Evolutionary conservation across 306 rosid species (phyloP).

Genomic region (Sicyos baderoa): DNA sequence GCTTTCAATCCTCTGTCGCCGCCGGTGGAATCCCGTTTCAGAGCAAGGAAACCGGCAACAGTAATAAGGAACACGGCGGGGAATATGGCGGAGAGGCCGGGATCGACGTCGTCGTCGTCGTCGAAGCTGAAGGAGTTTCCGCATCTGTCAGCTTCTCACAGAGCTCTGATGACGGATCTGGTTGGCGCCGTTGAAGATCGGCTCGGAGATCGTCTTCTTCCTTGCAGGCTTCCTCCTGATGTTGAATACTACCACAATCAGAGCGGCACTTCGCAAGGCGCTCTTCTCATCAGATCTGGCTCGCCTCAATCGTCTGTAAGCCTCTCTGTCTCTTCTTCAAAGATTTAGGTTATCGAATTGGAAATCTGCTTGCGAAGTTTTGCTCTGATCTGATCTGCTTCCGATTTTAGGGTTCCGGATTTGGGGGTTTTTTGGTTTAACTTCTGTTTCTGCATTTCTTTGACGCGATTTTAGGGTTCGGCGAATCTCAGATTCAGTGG

Average conservation of each 20-base stretch:
- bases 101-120: slow-evolving; percentile 20
- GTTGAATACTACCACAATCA: slow-evolving; percentile 43
- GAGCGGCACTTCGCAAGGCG: slow-evolving; percentile 34
- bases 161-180: slow-evolving; percentile 53
- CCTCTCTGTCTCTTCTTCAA: neutral
- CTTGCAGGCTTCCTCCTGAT: slow-evolving; percentile 55
- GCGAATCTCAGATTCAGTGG: no score
- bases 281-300: slow-evolving; percentile 56
- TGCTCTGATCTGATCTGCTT: no score
- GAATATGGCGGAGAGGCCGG: slow-evolving; percentile 1
- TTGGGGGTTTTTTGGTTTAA: no score
- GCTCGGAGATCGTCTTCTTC: slow-evolving; percentile 54
- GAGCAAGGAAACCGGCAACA: neutral
- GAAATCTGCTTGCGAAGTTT: no score
- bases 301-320: slow-evolving; percentile 39
- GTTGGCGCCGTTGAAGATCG: slow-evolving; percentile 49
- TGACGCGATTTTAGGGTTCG: no score
- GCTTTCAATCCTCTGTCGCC: neutral
- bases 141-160: slow-evolving; percentile 51
- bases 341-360: no score
- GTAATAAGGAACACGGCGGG: neutral
- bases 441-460: no score
- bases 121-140: slow-evolving; percentile 60
- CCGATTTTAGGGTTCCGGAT: no score
- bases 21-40: neutral